Percentiles rank a stretch among this genome's conserved stretches.
Evolutionary conservation across 371 early-diverging fungal genomes (phyloP).

Genomic region (Mortierella sp.): DNA sequence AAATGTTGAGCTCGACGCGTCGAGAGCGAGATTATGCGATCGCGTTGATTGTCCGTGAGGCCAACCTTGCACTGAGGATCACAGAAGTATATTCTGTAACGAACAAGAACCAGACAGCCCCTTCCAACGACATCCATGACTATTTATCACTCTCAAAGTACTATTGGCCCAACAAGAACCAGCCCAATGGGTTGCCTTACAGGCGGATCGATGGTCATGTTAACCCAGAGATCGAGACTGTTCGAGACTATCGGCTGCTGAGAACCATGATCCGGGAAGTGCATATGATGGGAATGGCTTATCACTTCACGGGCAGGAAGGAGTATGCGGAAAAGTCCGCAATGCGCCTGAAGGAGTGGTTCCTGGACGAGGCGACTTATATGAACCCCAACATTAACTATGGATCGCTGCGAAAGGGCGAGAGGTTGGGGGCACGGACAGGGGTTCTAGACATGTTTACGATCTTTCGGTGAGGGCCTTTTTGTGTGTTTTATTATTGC

Average conservation of each 20-base stretch:
- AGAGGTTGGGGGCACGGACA: conserved; percentile 55
- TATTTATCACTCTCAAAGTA: conserved; percentile 66
- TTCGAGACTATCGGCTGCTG: conserved; percentile 58
- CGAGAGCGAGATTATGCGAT: conserved; percentile 49
- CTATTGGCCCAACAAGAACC: conserved; percentile 60
- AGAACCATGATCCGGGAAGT: conserved; percentile 59
- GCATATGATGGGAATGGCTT: conserved; percentile 61
- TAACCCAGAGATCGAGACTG: conserved; percentile 62
- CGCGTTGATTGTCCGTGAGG: conserved; percentile 35
- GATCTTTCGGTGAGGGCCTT: conserved; percentile 48
- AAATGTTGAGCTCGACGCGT: conserved; percentile 32
- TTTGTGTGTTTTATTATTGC: not conserved
- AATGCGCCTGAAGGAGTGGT: conserved; percentile 60
- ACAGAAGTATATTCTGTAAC: conserved; percentile 61
- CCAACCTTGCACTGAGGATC: conserved; percentile 44
- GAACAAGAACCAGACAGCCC: conserved; percentile 57
- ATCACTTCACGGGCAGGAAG: conserved; percentile 62
- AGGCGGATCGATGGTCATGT: conserved; percentile 59
- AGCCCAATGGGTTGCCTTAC: conserved; percentile 60
- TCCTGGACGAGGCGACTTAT: conserved; percentile 60
- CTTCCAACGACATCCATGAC: conserved; percentile 63
- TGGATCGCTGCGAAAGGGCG: conserved; percentile 60
- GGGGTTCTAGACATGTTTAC: conserved; percentile 62
- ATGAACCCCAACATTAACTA: conserved; percentile 70
- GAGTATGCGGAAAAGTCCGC: conserved; percentile 58